Conservation (phyloP, 768 basidiomycete genomes). For the Lactarius hatsudake region DNA sequence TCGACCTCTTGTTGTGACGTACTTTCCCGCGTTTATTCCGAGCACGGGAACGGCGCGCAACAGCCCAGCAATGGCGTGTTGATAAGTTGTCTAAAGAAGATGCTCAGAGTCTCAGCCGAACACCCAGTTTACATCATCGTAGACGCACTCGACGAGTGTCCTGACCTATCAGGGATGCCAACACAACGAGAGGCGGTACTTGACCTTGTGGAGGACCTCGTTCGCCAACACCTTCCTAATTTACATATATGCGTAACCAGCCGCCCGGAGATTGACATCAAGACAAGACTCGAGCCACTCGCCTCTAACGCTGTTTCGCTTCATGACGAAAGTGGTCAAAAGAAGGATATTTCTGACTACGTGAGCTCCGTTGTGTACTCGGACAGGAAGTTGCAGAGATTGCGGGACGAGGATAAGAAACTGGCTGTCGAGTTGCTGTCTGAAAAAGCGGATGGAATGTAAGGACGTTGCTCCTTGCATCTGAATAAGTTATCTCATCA, state of each 20-base stretch:
- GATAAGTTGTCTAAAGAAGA: background rate
- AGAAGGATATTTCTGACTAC: background rate
- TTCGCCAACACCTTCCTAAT: background rate
- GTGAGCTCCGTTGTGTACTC: background rate
- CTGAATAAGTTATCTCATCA: too few relatives aligned
- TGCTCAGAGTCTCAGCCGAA: background rate
- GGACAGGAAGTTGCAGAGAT: constrained; percentile 2
- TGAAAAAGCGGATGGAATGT: constrained; percentile 7
- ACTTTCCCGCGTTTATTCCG: background rate
- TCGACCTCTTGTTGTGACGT: background rate
- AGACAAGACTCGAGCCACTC: background rate
- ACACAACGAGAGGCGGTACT: constrained; percentile 1
- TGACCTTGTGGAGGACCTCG: background rate
- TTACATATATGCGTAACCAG: constrained; percentile 1
- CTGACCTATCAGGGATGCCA: background rate
- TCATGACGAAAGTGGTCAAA: background rate
- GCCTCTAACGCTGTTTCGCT: background rate
- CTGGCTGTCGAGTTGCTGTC: constrained; percentile 1
- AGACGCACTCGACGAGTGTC: constrained; percentile 7
- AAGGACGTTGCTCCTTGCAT: background rate
- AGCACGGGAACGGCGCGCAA: too few relatives aligned
- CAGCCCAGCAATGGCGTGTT: background rate
- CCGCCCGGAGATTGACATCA: constrained; percentile 2
- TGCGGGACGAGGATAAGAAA: background rate
- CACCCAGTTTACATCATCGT: background rate